Evolutionary conservation across 768 basidiomycete species (phyloP).

Genomic region (Xerocomellus chrysenteron): DNA sequence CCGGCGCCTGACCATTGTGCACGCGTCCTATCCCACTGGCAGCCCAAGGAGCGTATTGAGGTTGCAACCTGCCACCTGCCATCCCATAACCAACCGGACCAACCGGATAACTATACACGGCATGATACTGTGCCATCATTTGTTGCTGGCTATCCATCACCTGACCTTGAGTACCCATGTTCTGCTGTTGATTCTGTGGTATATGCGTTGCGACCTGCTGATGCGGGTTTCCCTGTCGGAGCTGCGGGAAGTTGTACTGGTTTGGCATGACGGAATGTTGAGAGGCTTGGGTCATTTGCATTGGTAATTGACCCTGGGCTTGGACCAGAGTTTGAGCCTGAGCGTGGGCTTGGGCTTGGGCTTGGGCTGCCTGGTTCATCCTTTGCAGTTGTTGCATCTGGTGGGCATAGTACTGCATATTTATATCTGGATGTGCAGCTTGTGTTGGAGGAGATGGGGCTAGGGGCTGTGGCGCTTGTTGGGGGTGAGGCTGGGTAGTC

Average conservation of each 20-base stretch:
- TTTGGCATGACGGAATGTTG: constrained; percentile 26
- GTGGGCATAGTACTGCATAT: constrained; percentile 19
- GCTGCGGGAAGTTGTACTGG: constrained; percentile 37
- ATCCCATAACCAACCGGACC: constrained; percentile 21
- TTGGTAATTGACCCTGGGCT: constrained; percentile 25
- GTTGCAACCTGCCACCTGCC: constrained; percentile 13
- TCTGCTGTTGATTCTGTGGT: constrained; percentile 32
- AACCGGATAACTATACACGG: constrained; percentile 28
- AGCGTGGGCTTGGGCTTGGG: constrained; percentile 17
- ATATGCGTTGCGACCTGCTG: constrained; percentile 25
- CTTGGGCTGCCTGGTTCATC: constrained; percentile 24
- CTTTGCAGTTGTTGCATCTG: constrained; percentile 21
- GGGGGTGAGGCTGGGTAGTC: constrained; percentile 23
- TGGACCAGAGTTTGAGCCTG: constrained; percentile 24
- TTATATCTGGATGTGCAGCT: constrained; percentile 14
- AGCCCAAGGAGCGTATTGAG: constrained; percentile 28
- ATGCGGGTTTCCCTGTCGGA: constrained; percentile 32
- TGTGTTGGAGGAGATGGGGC: constrained; percentile 20
- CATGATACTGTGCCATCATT: constrained; percentile 29
- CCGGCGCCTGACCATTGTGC: constrained; percentile 27
- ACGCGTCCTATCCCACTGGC: constrained; percentile 18
- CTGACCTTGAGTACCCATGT: constrained; percentile 22
- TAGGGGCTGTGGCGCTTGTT: constrained; percentile 24
- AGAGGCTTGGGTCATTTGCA: constrained; percentile 24
- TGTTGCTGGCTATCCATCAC: constrained; percentile 28